A percentile compares a stretch with the other conserved stretches of the same genome.
These are phyloP conservation scores for Spathaspora arborariae DNA, from an alignment of 805 yeast genomes.

Conservation along the genomic window DNA sequence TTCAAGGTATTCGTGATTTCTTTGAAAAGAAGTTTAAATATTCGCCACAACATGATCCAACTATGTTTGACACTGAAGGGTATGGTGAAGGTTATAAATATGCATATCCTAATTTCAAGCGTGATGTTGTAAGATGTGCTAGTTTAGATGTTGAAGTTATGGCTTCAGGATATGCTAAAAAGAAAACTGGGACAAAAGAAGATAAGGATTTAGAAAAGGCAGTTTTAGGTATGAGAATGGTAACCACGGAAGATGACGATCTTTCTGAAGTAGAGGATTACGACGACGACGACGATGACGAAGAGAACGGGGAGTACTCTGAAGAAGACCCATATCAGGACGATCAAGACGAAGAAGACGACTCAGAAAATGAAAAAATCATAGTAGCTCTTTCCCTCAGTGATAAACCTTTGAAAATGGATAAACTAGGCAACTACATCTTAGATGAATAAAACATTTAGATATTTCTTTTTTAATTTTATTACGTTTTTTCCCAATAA, in stretches of 20 bases:
- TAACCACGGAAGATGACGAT: slow-evolving; percentile 22
- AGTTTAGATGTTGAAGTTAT: slow-evolving; percentile 80
- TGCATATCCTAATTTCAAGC: slow-evolving; percentile 72
- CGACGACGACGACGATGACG: slow-evolving; percentile 21
- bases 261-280: slow-evolving; percentile 17
- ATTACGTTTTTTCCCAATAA: not conserved
- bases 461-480: slow-evolving; percentile 3
- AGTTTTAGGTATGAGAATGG: slow-evolving; percentile 59
- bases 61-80: slow-evolving; percentile 76
- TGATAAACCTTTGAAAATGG: slow-evolving; percentile 66
- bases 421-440: slow-evolving; percentile 77
- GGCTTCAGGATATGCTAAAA: slow-evolving; percentile 78
- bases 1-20: slow-evolving; percentile 81
- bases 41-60: slow-evolving; percentile 59
- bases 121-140: slow-evolving; percentile 69
- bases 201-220: slow-evolving; percentile 74
- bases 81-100: slow-evolving; percentile 75
- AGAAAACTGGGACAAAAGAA: slow-evolving; percentile 29
- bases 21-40: slow-evolving; percentile 77
- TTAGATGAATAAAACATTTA: slow-evolving; percentile 39
- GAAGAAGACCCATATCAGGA: slow-evolving; percentile 23
- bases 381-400: slow-evolving; percentile 68
- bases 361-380: slow-evolving; percentile 49
- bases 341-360: slow-evolving; percentile 33
- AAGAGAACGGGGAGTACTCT: slow-evolving; percentile 29